These are phyloP conservation scores for Xerocomus potaroensis DNA, from an alignment of 768 basidiomycete species.

Conservation along the genomic window DNA sequence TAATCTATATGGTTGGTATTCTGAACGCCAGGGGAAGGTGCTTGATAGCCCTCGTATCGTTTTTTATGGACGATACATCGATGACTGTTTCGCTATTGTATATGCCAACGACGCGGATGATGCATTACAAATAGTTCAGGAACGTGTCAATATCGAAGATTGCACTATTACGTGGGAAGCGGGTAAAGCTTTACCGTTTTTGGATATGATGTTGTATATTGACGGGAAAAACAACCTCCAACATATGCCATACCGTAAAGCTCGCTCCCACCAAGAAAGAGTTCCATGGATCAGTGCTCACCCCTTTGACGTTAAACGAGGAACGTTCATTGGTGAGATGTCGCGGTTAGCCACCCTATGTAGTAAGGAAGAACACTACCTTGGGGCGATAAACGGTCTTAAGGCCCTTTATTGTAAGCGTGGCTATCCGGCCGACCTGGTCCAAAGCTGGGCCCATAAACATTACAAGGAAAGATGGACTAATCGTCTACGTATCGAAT, in stretches of 20 bases:
- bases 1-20: conserved; percentile 5
- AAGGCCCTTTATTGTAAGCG: too few relatives aligned
- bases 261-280: not conserved
- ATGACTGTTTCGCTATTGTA: conserved; percentile 1
- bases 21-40: not conserved
- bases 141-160: not conserved
- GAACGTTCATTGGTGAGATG: conserved; percentile 6
- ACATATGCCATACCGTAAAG: not conserved
- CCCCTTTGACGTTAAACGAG: conserved; percentile 4
- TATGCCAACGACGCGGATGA: not conserved
- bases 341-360: not conserved
- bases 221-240: not conserved
- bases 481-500: too few relatives aligned
- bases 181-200: not conserved
- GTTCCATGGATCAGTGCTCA: conserved; percentile 9
- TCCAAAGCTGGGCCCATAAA: too few relatives aligned
- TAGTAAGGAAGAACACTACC: not conserved
- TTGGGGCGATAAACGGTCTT: too few relatives aligned
- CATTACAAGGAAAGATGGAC: too few relatives aligned
- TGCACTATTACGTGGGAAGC: not conserved
- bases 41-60: not conserved
- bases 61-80: conserved; percentile 6
- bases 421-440: too few relatives aligned
- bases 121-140: not conserved
- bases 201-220: not conserved